phyloP scores from a whole-genome alignment of 2,329 filamentous ascomycete species.

The Ceratocystis ficicola region DNA sequence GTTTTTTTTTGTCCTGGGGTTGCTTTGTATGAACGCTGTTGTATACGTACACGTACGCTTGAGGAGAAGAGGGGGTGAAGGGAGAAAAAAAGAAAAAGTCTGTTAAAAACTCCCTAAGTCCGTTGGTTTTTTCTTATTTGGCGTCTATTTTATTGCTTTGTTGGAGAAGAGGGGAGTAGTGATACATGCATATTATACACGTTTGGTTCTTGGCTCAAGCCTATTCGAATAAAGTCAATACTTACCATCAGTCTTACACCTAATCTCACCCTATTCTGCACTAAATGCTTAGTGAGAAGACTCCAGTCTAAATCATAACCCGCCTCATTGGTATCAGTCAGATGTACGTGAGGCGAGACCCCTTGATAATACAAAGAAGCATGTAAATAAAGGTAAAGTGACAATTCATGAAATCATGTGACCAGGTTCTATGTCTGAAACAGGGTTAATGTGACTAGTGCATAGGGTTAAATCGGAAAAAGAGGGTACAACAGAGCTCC shows the following conservation, averaged over 20 bases:
- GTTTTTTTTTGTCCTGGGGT: conserved; percentile 9
- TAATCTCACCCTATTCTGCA: not conserved
- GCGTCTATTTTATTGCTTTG: not conserved
- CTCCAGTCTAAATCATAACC: too few species aligned
- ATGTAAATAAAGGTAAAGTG: too few species aligned
- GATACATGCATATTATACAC: not conserved
- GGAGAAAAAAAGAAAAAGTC: too few species aligned
- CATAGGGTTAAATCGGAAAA: too few species aligned
- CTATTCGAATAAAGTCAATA: too few species aligned
- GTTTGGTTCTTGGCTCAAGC: not conserved
- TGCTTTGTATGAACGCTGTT: not conserved
- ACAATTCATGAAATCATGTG: too few species aligned
- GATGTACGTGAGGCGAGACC: too few species aligned
- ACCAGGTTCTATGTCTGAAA: too few species aligned
- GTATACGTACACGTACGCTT: not conserved
- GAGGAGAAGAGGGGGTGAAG: not conserved
- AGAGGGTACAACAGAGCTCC: too few species aligned
- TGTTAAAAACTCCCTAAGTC: not conserved
- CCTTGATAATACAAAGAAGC: too few species aligned
- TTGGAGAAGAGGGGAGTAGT: not conserved
- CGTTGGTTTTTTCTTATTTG: not conserved
- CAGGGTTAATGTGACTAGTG: too few species aligned
- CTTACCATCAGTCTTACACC: not conserved
- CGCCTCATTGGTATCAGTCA: too few species aligned
- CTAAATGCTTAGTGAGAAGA: not conserved